Evolutionary conservation across 192 early-diverging fungal species (phyloP).

Genomic region (Coemansia sp.): DNA sequence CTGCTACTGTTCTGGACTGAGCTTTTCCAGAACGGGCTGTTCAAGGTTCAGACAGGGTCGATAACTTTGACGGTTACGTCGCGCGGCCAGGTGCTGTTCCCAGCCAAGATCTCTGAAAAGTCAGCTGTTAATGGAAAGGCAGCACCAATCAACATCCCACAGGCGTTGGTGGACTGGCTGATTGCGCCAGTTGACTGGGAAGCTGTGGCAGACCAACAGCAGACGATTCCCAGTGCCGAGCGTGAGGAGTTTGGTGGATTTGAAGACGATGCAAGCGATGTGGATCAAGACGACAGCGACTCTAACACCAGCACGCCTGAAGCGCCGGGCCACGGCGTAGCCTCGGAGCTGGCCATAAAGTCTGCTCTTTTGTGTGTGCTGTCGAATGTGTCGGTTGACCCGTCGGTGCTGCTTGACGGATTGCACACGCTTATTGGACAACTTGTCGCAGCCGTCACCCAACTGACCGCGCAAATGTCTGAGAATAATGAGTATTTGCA

Average conservation of each 20-base stretch:
- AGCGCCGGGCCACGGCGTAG: neutral
- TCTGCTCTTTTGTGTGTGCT: slow-evolving; percentile 32
- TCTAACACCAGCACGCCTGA: neutral
- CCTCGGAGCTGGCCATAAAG: slow-evolving; percentile 15
- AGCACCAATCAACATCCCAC: slow-evolving; percentile 6
- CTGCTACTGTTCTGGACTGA: slow-evolving; percentile 43
- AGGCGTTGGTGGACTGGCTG: slow-evolving; percentile 32
- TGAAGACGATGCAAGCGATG: slow-evolving; percentile 3
- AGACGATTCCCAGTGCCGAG: slow-evolving; percentile 23
- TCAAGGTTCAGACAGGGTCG: slow-evolving; percentile 3
- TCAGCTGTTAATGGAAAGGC: neutral
- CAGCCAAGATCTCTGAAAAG: slow-evolving; percentile 1
- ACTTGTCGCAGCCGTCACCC: slow-evolving; percentile 16
- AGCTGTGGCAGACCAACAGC: slow-evolving; percentile 8
- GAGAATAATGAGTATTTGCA: slow-evolving; percentile 13
- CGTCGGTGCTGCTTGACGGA: slow-evolving; percentile 11
- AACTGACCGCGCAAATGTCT: slow-evolving; percentile 15
- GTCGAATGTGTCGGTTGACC: slow-evolving; percentile 22
- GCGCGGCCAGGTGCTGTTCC: slow-evolving; percentile 44
- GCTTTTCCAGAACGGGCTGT: slow-evolving; percentile 25
- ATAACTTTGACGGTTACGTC: slow-evolving; percentile 32
- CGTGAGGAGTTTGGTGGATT: slow-evolving; percentile 26
- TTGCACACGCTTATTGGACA: slow-evolving; percentile 21
- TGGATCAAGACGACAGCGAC: neutral
- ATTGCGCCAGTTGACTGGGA: slow-evolving; percentile 30